phyloP scores from a whole-genome alignment of 805 yeast species.

The Spathaspora hagerdaliae region DNA sequence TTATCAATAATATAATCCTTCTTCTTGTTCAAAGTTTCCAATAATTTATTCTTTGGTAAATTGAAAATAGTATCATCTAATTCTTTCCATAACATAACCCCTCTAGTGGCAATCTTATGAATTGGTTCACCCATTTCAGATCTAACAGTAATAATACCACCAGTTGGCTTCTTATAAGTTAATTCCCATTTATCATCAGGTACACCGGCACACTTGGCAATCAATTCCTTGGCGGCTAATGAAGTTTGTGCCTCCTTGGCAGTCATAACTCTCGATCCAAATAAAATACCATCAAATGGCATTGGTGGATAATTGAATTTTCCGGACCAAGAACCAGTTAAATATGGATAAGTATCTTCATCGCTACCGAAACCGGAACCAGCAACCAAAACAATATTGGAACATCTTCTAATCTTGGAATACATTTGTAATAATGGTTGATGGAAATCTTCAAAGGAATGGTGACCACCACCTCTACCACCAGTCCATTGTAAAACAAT shows the following conservation, averaged over 20 bases:
- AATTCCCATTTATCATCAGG: slow-evolving; percentile 87
- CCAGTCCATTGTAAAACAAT: slow-evolving; percentile 99
- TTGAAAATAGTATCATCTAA: slow-evolving; percentile 90
- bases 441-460: slow-evolving; percentile 98
- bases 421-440: slow-evolving; percentile 96
- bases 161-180: slow-evolving; percentile 91
- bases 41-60: slow-evolving; percentile 82
- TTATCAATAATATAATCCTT: slow-evolving; percentile 79
- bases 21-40: slow-evolving; percentile 78
- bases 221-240: slow-evolving; percentile 88
- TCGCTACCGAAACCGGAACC: slow-evolving; percentile 99
- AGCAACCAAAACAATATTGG: slow-evolving; percentile 86
- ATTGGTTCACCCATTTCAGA: slow-evolving; percentile 99
- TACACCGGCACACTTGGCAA: slow-evolving; percentile 88
- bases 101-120: slow-evolving; percentile 97
- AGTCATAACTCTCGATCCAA: slow-evolving; percentile 96
- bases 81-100: slow-evolving; percentile 96
- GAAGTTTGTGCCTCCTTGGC: slow-evolving; percentile 96
- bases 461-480: slow-evolving; percentile 99
- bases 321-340: slow-evolving; percentile 96
- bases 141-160: slow-evolving; percentile 93
- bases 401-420: slow-evolving; percentile 84
- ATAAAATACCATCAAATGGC: slow-evolving; percentile 97
- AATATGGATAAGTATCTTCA: slow-evolving; percentile 94
- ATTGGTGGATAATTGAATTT: slow-evolving; percentile 88